phyloP scores from a whole-genome alignment of 352 stramenopile species.

The Phytopythium boreale region DNA sequence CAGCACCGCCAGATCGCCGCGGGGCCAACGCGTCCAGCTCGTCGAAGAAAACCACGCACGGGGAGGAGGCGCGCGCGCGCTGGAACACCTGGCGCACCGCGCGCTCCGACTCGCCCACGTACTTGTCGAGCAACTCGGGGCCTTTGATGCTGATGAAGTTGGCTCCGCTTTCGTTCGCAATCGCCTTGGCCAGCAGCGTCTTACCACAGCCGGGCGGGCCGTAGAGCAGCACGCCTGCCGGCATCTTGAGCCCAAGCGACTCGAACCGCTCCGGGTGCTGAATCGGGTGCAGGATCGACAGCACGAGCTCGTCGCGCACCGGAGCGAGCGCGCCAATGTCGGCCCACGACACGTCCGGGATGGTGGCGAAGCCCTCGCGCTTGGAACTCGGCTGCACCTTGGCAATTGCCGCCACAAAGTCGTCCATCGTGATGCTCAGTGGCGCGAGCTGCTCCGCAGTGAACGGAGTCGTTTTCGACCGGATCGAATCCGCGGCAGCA shows the following conservation, averaged over 20 bases:
- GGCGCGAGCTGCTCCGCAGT: slow-evolving; percentile 88
- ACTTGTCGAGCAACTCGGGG: slow-evolving; percentile 99
- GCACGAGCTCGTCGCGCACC: slow-evolving; percentile 94
- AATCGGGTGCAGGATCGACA: slow-evolving; percentile 98
- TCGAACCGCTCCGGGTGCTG: slow-evolving; percentile 94
- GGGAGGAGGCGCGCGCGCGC: slow-evolving; percentile 94
- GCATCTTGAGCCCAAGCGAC: slow-evolving; percentile 94
- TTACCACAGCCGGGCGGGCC: slow-evolving; percentile 98
- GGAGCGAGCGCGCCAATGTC: slow-evolving; percentile 94
- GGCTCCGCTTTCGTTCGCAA: slow-evolving; percentile 96
- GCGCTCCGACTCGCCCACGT: slow-evolving; percentile 97
- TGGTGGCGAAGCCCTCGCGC: slow-evolving; percentile 98
- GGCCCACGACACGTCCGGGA: slow-evolving; percentile 97
- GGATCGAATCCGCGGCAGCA: slow-evolving; percentile 61
- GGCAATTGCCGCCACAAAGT: slow-evolving; percentile 95
- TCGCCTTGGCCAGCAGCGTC: slow-evolving; percentile 98
- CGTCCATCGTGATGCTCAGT: slow-evolving; percentile 94
- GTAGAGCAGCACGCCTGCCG: slow-evolving; percentile 97
- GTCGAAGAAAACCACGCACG: slow-evolving; percentile 99
- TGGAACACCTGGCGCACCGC: slow-evolving; percentile 97
- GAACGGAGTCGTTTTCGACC: slow-evolving; percentile 73
- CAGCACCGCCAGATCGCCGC: slow-evolving; percentile 72
- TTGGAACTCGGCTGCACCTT: slow-evolving; percentile 98
- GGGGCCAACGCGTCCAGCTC: slow-evolving; percentile 98
- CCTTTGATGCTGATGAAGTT: slow-evolving; percentile 99